phyloP scores from a whole-genome alignment of 495 filamentous ascomycete species.

The Parathielavia appendiculata region DNA sequence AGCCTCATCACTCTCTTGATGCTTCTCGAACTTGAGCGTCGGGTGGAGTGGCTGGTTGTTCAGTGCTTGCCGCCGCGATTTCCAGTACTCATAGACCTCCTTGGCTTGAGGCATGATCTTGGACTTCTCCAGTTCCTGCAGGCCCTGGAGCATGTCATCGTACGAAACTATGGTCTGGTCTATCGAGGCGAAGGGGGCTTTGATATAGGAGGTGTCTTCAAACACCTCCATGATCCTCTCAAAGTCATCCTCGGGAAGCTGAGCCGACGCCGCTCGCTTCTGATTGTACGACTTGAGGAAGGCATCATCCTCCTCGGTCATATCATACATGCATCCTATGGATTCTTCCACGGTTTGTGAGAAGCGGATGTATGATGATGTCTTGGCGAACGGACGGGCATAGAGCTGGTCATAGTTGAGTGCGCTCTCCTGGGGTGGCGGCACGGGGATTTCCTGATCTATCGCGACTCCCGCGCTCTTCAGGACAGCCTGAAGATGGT shows the following conservation, averaged over 20 bases:
- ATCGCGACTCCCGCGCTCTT: constrained; percentile 66
- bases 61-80: constrained; percentile 55
- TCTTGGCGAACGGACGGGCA: constrained; percentile 68
- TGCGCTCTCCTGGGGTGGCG: constrained; percentile 67
- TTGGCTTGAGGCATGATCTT: constrained; percentile 68
- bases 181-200: constrained; percentile 82
- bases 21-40: constrained; percentile 84
- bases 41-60: constrained; percentile 67
- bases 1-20: constrained; percentile 86
- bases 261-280: constrained; percentile 56
- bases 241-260: constrained; percentile 83
- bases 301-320: constrained; percentile 81
- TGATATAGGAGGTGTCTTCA: constrained; percentile 73
- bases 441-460: constrained; percentile 79
- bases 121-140: constrained; percentile 65
- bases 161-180: constrained; percentile 78
- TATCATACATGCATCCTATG: constrained; percentile 75
- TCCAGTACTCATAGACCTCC: constrained; percentile 90
- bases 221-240: constrained; percentile 93
- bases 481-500: constrained; percentile 93
- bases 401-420: constrained; percentile 86
- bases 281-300: constrained; percentile 81
- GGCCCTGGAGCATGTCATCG: constrained; percentile 70
- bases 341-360: constrained; percentile 97
- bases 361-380: constrained; percentile 93